These are phyloP conservation scores for Opeltia flavorubescens DNA, from an alignment of 495 filamentous ascomycete species.

Conservation along the genomic window DNA sequence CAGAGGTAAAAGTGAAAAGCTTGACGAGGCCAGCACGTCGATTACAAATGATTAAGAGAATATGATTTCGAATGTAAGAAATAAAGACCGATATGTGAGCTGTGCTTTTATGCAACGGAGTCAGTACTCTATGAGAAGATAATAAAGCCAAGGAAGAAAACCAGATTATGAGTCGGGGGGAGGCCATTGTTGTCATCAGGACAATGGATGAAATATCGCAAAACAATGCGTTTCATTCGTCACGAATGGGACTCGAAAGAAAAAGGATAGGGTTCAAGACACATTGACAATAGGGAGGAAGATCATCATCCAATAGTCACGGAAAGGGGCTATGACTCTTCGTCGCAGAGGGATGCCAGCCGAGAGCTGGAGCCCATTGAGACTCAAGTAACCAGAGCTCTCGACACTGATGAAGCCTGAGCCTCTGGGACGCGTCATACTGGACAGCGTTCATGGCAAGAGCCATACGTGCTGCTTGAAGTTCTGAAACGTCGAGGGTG, in stretches of 20 bases:
- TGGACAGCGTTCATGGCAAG: neutral
- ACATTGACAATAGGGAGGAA: neutral
- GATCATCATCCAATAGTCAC: neutral
- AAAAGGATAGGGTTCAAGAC: neutral
- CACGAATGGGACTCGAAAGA: neutral
- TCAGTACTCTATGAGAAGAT: too few species aligned
- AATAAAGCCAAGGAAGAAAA: too few species aligned
- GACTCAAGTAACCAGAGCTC: too few species aligned
- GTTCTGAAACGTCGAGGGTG: neutral
- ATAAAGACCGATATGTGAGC: too few species aligned
- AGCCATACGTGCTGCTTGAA: neutral
- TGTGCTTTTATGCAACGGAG: too few species aligned
- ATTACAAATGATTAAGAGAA: too few species aligned
- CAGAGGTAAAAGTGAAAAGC: neutral
- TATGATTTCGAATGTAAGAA: too few species aligned
- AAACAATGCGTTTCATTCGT: neutral
- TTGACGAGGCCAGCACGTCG: too few species aligned
- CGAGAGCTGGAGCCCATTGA: too few species aligned
- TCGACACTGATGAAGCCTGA: neutral
- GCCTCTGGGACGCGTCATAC: neutral
- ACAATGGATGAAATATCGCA: neutral
- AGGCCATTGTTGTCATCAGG: neutral
- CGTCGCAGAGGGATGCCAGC: too few species aligned
- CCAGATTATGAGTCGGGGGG: too few species aligned
- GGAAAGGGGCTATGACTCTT: too few species aligned